Evolutionary conservation across 1,284 basidiomycete genomes (phyloP).

Genomic region (Sanghuangporus sanghuang): DNA sequence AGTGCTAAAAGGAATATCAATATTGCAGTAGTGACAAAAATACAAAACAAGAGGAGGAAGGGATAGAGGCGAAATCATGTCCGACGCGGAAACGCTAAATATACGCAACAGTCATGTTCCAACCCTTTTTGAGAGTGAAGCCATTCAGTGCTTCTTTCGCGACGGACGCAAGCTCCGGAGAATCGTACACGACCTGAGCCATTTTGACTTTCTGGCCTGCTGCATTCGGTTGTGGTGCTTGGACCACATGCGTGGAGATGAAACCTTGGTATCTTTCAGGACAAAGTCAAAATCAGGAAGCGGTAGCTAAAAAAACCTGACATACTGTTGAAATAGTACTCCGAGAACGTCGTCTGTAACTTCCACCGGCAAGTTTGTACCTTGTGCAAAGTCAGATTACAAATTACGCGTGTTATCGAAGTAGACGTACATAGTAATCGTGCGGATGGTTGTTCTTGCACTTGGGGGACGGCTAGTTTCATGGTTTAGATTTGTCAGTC

Average conservation of each 20-base stretch:
- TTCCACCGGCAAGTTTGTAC: constrained; percentile 72
- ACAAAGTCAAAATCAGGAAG: constrained; percentile 12
- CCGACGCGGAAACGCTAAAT: constrained; percentile 35
- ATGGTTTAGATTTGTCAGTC: neutral
- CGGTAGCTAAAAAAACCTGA: constrained; percentile 19
- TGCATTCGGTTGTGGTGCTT: constrained; percentile 58
- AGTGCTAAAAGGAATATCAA: neutral
- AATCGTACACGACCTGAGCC: constrained; percentile 74
- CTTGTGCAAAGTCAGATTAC: neutral
- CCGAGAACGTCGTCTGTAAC: constrained; percentile 75
- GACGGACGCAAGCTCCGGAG: constrained; percentile 60
- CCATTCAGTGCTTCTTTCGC: constrained; percentile 77
- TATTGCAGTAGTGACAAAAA: constrained; percentile 5
- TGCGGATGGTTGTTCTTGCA: constrained; percentile 59
- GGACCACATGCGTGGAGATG: constrained; percentile 60
- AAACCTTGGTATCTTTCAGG: constrained; percentile 67
- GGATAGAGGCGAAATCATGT: neutral
- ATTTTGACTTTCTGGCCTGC: constrained; percentile 61
- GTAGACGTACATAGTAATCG: constrained; percentile 50
- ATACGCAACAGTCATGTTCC: constrained; percentile 74
- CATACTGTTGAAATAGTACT: constrained; percentile 85
- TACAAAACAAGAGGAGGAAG: neutral
- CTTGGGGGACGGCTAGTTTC: constrained; percentile 23
- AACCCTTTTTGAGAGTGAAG: constrained; percentile 76
- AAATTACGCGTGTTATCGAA: neutral